Base-by-base conservation (phyloP, 2,329 filamentous ascomycete genomes). In the Apiospora koreana region DNA sequence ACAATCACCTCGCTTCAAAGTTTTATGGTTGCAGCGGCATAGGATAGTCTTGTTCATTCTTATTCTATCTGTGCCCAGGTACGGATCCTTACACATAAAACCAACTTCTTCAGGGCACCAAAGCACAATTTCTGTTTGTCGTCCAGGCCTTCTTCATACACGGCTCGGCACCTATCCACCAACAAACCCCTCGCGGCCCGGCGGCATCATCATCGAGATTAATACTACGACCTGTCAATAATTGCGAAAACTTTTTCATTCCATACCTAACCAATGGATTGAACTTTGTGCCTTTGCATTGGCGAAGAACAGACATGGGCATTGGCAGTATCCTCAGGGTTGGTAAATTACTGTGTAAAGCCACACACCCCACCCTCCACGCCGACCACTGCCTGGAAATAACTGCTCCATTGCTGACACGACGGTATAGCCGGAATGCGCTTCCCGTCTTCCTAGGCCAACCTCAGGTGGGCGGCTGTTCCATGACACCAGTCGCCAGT, bases 281-380 rank as follows among this genome's bases (percentile, higher is more conserved):
- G 21, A 62, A 62, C 31, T 62, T 38, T 62, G 54, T 38, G 54
- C 54, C 18, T 31, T 62, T n/a, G 54, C 28, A 62, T 62, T 62
- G 54, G 31, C 54, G 28, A 62, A 6, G 43, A 23, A 54, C 28
- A 42, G 25, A 46, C 23, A 67, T 46, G 23, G 23, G 65, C 41
- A 67, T 46, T 46, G 31, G 35, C 64, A 45, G 38, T 68, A 68
- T 54, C 45, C 66, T 54, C 66, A 38, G 43, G 42, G 65, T 67
- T 50, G 66, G 66, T 54, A 68, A 68, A 68, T 68, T 45, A 23
- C 54, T 62, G 54, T 62, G 54, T 62, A 62, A 62, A 68, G 66
- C 45, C 43, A 48, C 64, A 66, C 23, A 21, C 42, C 25, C 38
- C 64, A 66, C 64, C 38, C 23, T 66, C 31, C 54, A 62, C 54